Evolutionary conservation across 1,284 basidiomycete genomes (phyloP).

Genomic region (Thelephora terrestris): DNA sequence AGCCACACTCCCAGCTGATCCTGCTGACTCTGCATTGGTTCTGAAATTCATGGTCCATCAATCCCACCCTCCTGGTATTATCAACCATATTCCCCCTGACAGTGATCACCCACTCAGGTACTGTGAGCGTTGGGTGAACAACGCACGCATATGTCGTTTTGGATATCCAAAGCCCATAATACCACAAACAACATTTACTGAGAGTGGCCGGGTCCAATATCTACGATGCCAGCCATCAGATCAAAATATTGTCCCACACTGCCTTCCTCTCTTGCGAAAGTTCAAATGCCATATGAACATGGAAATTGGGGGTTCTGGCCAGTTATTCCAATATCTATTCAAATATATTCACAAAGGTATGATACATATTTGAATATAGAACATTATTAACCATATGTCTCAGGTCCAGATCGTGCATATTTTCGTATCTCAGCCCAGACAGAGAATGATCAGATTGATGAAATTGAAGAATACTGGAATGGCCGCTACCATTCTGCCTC

Average conservation of each 20-base stretch:
- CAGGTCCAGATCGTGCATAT: constrained; percentile 11
- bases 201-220: constrained; percentile 19
- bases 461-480: constrained; percentile 25
- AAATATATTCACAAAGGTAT: no score
- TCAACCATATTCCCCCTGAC: constrained; percentile 11
- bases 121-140: constrained; percentile 7
- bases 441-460: constrained; percentile 13
- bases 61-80: neutral
- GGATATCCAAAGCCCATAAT: constrained; percentile 20
- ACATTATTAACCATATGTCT: constrained; percentile 27
- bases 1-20: constrained; percentile 21
- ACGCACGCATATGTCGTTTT: constrained; percentile 19
- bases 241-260: constrained; percentile 23
- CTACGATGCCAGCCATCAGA: constrained; percentile 15
- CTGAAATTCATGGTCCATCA: constrained; percentile 22
- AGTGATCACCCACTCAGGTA: constrained; percentile 6
- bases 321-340: no score
- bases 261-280: constrained; percentile 17
- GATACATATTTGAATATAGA: constrained; percentile 24
- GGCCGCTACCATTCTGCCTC: constrained; percentile 24
- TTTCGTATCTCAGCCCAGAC: constrained; percentile 3
- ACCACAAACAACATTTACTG: constrained; percentile 13
- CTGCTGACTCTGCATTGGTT: constrained; percentile 15
- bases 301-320: no score
- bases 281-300: no score